A percentile compares a stretch with the other conserved stretches of the same genome.
phyloP scores from a whole-genome alignment of 257 asterid species.

The Nicotiana noctiflora region DNA sequence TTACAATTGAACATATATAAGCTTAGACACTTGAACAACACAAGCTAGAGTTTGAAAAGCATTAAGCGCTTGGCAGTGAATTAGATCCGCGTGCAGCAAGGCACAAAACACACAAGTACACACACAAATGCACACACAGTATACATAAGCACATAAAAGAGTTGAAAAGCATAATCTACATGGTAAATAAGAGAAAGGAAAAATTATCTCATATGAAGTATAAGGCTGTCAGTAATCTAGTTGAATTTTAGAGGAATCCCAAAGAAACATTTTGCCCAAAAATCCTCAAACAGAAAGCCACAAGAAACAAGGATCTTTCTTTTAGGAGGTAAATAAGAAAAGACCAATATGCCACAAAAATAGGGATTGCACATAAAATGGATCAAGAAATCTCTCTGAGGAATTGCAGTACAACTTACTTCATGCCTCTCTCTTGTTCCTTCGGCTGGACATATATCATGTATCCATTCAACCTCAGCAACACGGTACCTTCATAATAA shows the following conservation, averaged over 20 bases:
- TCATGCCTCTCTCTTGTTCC: slow-evolving; percentile 66
- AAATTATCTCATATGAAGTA: neutral
- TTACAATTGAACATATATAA: slow-evolving; percentile 12
- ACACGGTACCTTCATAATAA: slow-evolving; percentile 69
- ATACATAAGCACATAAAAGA: neutral
- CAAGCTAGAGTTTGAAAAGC: neutral
- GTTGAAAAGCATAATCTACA: too few relatives aligned
- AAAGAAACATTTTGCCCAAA: neutral
- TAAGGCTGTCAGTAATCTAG: neutral
- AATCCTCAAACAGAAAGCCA: neutral
- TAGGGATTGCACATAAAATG: neutral
- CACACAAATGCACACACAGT: neutral
- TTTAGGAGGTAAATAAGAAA: neutral
- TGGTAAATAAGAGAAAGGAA: neutral
- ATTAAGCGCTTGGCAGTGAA: neutral
- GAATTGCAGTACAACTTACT: slow-evolving; percentile 36
- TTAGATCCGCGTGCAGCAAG: neutral
- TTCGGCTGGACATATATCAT: slow-evolving; percentile 49
- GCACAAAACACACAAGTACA: neutral
- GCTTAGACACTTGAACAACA: neutral
- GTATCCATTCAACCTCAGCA: slow-evolving; percentile 93
- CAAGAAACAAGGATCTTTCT: neutral
- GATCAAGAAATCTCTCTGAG: neutral
- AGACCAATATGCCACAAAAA: neutral
- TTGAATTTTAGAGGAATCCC: neutral